These are phyloP conservation scores for Aspergillus incahuasiensis DNA, from an alignment of 495 filamentous ascomycete genomes.

Conservation along the genomic window DNA sequence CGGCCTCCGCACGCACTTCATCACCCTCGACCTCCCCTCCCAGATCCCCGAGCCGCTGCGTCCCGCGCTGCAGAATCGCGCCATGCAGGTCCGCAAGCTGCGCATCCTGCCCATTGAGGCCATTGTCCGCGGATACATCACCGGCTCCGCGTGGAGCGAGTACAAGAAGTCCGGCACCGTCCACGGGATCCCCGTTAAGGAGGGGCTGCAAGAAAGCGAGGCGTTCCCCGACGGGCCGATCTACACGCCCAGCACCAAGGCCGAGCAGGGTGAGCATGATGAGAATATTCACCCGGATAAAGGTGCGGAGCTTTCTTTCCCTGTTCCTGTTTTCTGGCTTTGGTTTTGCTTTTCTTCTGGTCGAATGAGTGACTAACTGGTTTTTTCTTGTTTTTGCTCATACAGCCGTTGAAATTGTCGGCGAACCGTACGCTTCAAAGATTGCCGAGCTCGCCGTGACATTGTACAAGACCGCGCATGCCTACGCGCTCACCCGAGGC, in stretches of 20 bases:
- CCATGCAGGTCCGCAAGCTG: constrained; percentile 77
- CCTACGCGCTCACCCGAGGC: constrained; percentile 70
- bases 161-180: constrained; percentile 72
- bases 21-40: constrained; percentile 62
- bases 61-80: constrained; percentile 57
- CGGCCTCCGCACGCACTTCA: constrained; percentile 67
- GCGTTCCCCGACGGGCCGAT: constrained; percentile 65
- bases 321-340: no score
- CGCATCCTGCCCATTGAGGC: constrained; percentile 85
- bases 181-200: constrained; percentile 65
- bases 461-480: constrained; percentile 68
- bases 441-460: constrained; percentile 68
- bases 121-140: constrained; percentile 90
- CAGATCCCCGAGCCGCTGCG: constrained; percentile 45
- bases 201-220: constrained; percentile 67
- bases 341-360: not conserved
- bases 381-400: not conserved
- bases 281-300: constrained; percentile 81
- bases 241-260: constrained; percentile 91
- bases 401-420: constrained; percentile 62
- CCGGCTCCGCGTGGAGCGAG: constrained; percentile 86
- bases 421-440: constrained; percentile 64
- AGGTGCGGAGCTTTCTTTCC: constrained; percentile 30
- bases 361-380: not conserved
- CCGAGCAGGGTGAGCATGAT: constrained; percentile 76